These are phyloP conservation scores for Pugionium cornutum DNA, from an alignment of 345 rosid species.

Conservation along the genomic window DNA sequence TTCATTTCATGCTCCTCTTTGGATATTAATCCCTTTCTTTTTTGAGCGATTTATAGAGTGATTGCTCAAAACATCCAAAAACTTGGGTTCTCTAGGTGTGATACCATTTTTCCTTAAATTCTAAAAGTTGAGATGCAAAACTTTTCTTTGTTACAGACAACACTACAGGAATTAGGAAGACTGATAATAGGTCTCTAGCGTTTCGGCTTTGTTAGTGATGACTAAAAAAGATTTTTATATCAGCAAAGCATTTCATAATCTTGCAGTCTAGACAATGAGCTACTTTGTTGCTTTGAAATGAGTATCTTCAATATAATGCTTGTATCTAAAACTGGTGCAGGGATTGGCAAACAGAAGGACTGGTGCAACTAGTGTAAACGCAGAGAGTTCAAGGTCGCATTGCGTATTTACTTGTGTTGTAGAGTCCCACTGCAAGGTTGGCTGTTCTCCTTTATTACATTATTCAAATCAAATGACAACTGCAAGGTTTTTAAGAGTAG, in stretches of 20 bases:
- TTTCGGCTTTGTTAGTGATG: constrained; percentile 7
- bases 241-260: constrained; percentile 14
- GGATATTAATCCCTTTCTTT: constrained; percentile 10
- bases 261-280: constrained; percentile 6
- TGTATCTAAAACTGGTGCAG: constrained; percentile 46
- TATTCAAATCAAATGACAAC: not conserved
- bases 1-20: constrained; percentile 21
- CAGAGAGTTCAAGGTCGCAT: constrained; percentile 98
- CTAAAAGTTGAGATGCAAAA: constrained; percentile 5
- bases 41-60: constrained; percentile 14
- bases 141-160: not conserved
- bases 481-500: constrained; percentile 11
- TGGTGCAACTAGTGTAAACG: constrained; percentile 92
- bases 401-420: constrained; percentile 97
- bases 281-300: not conserved
- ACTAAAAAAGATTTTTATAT: not conserved
- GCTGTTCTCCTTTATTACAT: constrained; percentile 18
- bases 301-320: constrained; percentile 23
- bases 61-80: constrained; percentile 13
- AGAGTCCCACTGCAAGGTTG: constrained; percentile 97
- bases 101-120: not conserved
- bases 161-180: not conserved
- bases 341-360: constrained; percentile 93
- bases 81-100: not conserved
- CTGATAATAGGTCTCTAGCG: not conserved